Evolutionary conservation across 176 grass and related monocot genomes (phyloP), one percentile per base, ranked within the genome.

Genomic region (Panicum miliaceum): DNA sequence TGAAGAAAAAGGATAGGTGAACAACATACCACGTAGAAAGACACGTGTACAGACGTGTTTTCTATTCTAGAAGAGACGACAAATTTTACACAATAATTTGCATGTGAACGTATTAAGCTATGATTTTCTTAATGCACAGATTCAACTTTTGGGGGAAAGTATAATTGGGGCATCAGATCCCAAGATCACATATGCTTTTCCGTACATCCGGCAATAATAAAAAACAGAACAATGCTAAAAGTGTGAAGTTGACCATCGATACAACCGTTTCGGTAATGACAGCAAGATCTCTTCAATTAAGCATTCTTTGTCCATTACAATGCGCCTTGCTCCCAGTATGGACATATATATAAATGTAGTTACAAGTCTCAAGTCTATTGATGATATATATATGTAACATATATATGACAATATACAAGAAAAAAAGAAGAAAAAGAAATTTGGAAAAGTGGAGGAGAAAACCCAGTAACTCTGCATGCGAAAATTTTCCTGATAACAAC

Each of bases 341-440:
- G 71, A 79, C 71, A 81, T 69, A 83, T 70, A 82, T 86, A 78
- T 86, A 52, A 52, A 86, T 57, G 67, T 67, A 74, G 40, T 83
- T 86, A 78, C 40, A 71, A 72, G 83, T 90, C 79, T 78, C 57
- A 56, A 65, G 84, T 90, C 67, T 82, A 73, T 90, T 79, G 74
- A 60, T 41, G 79, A 86, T 82, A 86, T 84, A 84, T 18, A 40
- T 86, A 76, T 74, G 52, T 83, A 64, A 89, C 29, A 32, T 66
- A 90, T 86, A 79, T 90, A 68, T 79, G 84, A 53, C 89, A 79
- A 86, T 87, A 83, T 87, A 83, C 84, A 90, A 58, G 81, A 86
- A 73, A 86, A 10, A 65, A 61, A 76, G 66, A 62, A 71, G 45
- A 83, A 35, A 23, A 72, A 20, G n/a, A 73, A 76, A 65, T 51